Base-by-base conservation (phyloP, 306 rosid genomes). In the Amphicarpaea edgeworthii region DNA sequence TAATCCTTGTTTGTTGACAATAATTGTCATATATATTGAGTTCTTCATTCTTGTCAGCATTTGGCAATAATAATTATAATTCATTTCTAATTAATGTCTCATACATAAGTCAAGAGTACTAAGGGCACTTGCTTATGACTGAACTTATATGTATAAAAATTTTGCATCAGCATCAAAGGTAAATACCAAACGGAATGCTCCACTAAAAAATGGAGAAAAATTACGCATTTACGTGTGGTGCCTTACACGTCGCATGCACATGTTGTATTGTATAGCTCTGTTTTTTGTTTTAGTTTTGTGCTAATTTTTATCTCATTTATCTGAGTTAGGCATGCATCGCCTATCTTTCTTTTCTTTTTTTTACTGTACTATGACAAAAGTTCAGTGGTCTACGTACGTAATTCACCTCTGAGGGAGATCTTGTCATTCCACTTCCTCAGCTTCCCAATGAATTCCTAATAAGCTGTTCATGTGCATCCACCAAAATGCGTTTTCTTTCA, bases 391-490 rank as follows among this genome's bases (percentile, higher is more conserved):
- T 46, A 47, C 16, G 3, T 46, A 47, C 15, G 24, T 46, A 42
- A 14, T 71, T 70, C 6, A 16, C 32, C 47, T 73, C 46, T 46
- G 34, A n/a, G 40, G 73, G 23, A 76, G 21, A 53, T 51, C 72
- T 75, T 63, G 80, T 65, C 58, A 66, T 76, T 24, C 81, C 68
- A 66, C 74, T 66, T 53, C 40, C 66, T 38, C 58, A 8, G 53
- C 53, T 49, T 23, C 21, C 67, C 34, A 76, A 76, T 51, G 4
- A 38, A 17, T 65, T 16, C 73, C 68, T 51, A 24, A 12, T 47
- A 20, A 34, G 43, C 61, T 74, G 70, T 30, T 20, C 5, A 34
- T 2, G 2, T 34, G 1, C 40, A 6, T 34, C 40, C 40, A 34
- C 9, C 40, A 34, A 34, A 34, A 34, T 34, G 40, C 9, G 40